Evolutionary conservation across 139 green algal genomes (phyloP), one percentile per base, ranked within the genome.

Genomic region (Auxenochlorella pyrenoidosa): DNA sequence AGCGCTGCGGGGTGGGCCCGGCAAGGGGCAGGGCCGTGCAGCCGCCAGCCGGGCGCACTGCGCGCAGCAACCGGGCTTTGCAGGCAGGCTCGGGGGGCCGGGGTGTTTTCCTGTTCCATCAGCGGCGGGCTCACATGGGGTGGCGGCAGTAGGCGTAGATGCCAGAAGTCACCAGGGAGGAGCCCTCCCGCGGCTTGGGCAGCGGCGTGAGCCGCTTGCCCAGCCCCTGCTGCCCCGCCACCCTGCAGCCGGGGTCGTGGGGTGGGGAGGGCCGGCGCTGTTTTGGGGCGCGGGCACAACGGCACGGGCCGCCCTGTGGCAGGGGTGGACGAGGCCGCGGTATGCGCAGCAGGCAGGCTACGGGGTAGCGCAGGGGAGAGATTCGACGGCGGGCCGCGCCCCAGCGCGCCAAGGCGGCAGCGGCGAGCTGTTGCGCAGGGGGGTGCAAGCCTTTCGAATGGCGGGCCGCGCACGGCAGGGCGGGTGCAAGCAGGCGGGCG

Each of bases 181-280:
- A 86, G 3, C 81, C 86, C 41, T 90, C 88, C 24, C 92, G 86
- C 36, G 92, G 93, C 70, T 87, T 76, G 26, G 93, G 90, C 77
- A 94, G 86, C 3, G 92, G 93, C 51, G 86, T 92, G 15, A 94
- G 81, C 54, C 91, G 91, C 43, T 89, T 86, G 40, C 91, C 91
- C 60, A 94, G 65, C 72, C 77, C 87, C 22, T 93, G 68, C 28
- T 95, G 70, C 1, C 71, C 87, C 24, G 91, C 92, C 8, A 86
- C 75, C 1, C 89, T 94, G 89, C 72, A 89, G 32, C 22, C 10
- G 6, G 8, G 38, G 36, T 12, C 12, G 26, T 32, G 40, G 72
- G 21, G 40, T 40, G 18, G 4, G 24, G 72, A 32, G 43, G 63
- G 19, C 1, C 8, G 5, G 63, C 10, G 47, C 47, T 54, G 47